phyloP scores from a whole-genome alignment of 2,329 filamentous ascomycete species.

The Elsinoe ampelina region DNA sequence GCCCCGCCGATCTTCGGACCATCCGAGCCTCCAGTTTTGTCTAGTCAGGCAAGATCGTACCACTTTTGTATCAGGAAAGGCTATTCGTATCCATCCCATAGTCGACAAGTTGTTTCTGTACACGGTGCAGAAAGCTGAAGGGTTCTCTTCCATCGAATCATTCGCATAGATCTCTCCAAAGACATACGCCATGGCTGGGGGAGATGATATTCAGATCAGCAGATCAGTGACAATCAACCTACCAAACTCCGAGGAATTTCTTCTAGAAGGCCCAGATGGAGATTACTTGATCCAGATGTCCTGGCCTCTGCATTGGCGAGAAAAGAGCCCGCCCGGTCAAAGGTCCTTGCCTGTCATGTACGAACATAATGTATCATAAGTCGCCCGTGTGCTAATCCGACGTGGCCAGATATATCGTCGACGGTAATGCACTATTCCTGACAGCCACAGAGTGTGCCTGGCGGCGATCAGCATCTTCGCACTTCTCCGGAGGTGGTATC shows the following conservation, averaged over 20 bases:
- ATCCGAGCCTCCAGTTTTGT: no score
- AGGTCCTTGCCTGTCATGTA: constrained; percentile 18
- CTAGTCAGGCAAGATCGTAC: no score
- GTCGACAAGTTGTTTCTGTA: no score
- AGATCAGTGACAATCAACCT: background rate
- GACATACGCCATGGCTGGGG: no score
- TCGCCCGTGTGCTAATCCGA: background rate
- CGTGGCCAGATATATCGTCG: constrained; percentile 22
- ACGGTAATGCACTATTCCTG: constrained; percentile 25
- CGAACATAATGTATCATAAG: background rate
- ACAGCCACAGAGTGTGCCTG: constrained; percentile 23
- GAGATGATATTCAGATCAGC: background rate
- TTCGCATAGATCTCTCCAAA: no score
- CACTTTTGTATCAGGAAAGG: background rate
- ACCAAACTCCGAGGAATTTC: background rate
- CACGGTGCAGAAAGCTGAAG: no score
- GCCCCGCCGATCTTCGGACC: no score
- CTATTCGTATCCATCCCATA: no score
- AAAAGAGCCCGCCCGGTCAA: constrained; percentile 8
- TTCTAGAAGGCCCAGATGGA: no score
- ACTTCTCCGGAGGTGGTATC: constrained; percentile 19
- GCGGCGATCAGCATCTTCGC: constrained; percentile 16
- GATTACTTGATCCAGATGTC: constrained; percentile 22
- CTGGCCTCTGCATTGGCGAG: constrained; percentile 23
- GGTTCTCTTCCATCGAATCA: no score